Conservation (phyloP, 768 basidiomycete species). For the Chalciporus sphaerocephalus region DNA sequence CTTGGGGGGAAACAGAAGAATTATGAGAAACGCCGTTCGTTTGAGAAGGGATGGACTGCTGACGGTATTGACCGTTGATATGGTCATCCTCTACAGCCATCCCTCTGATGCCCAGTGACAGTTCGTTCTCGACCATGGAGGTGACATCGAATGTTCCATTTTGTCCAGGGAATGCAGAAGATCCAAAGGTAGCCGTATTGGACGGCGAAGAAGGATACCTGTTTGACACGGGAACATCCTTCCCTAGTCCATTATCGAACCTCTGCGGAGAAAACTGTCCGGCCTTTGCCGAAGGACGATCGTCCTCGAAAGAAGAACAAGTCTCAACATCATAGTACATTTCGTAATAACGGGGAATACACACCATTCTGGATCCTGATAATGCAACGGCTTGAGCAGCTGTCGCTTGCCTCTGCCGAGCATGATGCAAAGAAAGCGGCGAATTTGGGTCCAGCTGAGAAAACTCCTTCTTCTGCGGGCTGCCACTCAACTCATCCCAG, state of each 20-base stretch:
- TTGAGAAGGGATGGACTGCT: conserved; percentile 29
- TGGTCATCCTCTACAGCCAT: conserved; percentile 58
- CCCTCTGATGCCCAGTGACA: conserved; percentile 55
- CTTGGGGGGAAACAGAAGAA: conserved; percentile 32
- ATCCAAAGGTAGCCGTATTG: conserved; percentile 32
- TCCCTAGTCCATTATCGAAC: conserved; percentile 44
- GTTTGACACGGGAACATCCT: conserved; percentile 35
- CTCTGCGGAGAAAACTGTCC: conserved; percentile 53
- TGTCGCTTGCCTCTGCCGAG: conserved; percentile 44
- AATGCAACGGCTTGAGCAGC: conserved; percentile 36
- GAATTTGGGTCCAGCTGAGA: conserved; percentile 41
- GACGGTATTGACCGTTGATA: conserved; percentile 37
- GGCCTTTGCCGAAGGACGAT: conserved; percentile 43
- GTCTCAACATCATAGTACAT: conserved; percentile 16
- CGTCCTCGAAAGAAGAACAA: conserved; percentile 36
- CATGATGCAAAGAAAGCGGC: conserved; percentile 41
- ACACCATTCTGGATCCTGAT: conserved; percentile 40
- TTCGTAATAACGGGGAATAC: conserved; percentile 9
- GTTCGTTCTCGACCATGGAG: conserved; percentile 47
- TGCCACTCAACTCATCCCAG: conserved; percentile 56
- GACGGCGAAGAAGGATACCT: conserved; percentile 48
- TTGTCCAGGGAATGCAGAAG: conserved; percentile 30
- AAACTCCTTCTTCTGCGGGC: conserved; percentile 48
- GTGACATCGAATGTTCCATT: conserved; percentile 37
- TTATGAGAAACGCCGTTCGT: conserved; percentile 28